Evolutionary conservation across 805 yeast species (phyloP).

Genomic region (Brettanomyces naardenensis): DNA sequence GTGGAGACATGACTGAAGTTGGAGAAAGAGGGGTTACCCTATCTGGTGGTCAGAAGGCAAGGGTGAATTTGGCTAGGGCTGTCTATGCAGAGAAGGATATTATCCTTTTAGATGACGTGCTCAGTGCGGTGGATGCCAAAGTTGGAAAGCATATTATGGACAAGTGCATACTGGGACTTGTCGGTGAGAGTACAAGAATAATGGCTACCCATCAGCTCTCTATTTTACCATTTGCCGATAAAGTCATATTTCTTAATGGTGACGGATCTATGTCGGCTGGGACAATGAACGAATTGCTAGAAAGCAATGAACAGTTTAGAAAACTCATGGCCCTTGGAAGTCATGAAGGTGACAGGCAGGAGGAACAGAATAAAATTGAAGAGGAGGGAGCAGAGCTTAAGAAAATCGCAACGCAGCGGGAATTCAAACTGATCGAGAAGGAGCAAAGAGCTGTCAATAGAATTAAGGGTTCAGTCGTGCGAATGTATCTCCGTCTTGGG

Average conservation of each 20-base stretch:
- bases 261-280: conserved; percentile 58
- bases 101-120: conserved; percentile 53
- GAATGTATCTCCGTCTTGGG: conserved; percentile 44
- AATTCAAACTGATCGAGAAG: conserved; percentile 16
- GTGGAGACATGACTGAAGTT: conserved; percentile 71
- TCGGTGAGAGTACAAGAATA: conserved; percentile 55
- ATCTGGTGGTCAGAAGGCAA: conserved; percentile 88
- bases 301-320: conserved; percentile 27
- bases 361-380: conserved; percentile 27
- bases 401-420: conserved; percentile 5
- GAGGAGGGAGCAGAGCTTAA: conserved; percentile 20
- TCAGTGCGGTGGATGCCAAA: conserved; percentile 68
- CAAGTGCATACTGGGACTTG: conserved; percentile 53
- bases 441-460: conserved; percentile 56
- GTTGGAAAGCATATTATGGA: conserved; percentile 51
- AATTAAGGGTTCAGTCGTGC: conserved; percentile 41
- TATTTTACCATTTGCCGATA: conserved; percentile 61
- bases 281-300: conserved; percentile 44
- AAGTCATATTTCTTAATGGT: conserved; percentile 58
- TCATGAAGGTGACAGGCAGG: too few species aligned
- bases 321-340: conserved; percentile 14
- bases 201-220: conserved; percentile 82
- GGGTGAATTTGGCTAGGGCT: conserved; percentile 63
- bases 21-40: conserved; percentile 82
- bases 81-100: conserved; percentile 55